Evolutionary conservation across 495 filamentous ascomycete genomes (phyloP), one percentile per base, ranked within the genome.

Genomic region (Hyphodiscus hymeniophilus): DNA sequence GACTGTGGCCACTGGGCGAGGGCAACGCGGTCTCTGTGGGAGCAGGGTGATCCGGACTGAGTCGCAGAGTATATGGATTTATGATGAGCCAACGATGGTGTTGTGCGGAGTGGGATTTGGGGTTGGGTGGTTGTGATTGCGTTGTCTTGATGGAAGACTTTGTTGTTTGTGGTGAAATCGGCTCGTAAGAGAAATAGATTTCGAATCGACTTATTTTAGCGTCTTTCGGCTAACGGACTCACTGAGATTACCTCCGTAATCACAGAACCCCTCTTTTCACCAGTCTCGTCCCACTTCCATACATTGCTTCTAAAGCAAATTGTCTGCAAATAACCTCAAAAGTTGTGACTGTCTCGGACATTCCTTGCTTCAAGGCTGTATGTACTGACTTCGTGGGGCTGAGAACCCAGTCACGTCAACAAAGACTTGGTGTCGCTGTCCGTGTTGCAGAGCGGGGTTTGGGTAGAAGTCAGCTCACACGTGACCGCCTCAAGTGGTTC

Each of bases 71-170:
- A 21, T 22, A 5, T 46, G 34, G 38, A 22, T 41, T n/a, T 18
- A 24, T 18, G 28, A 10, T 34, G 24, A 31, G 23, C 17, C 13
- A 23, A 11, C 8, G 8, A 26, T 16, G 41, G 35, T 45, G 39
- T 32, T 40, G 44, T 44, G 48, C 45, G 24, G 32, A 21, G 15
- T 32, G 38, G 34, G 48, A 28, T 40, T 45, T 16, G 42, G 22
- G 20, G 42, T 47, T 47, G 45, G 35, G n/a, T 16, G 28, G 45
- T 38, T 21, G 45, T 5, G 33, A 17, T n/a, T 28, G 26, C 26
- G 26, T 28, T 28, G 12, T 46, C 18, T n/a, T 10, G 43, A 36
- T 24, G 44, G 38, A 47, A 22, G 16, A 38, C 38, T 13, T 7
- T 15, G 7, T 31, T 7, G 22, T 39, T 42, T 12, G 40, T 42